These are phyloP conservation scores for Orbilia brochopaga DNA, from an alignment of 2,329 filamentous ascomycete genomes.

Conservation along the genomic window DNA sequence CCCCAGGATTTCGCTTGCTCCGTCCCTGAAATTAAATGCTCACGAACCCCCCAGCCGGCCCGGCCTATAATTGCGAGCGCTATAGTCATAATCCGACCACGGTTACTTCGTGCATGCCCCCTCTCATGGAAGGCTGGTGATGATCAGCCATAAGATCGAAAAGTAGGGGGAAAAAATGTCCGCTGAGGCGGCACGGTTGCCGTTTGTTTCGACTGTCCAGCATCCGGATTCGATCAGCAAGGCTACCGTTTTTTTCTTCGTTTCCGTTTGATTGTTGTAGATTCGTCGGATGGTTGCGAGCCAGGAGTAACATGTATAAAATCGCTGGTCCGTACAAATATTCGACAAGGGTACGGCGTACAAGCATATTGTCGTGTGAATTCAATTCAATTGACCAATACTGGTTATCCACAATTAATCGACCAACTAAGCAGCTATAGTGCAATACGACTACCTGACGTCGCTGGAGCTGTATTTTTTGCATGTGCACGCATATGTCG, in stretches of 20 bases:
- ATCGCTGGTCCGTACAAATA: no score
- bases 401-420: no score
- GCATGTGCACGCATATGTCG: slow-evolving; percentile 1
- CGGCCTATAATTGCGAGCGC: slow-evolving; percentile 31
- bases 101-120: slow-evolving; percentile 34
- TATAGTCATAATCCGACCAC: slow-evolving; percentile 21
- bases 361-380: no score
- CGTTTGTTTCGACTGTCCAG: slow-evolving; percentile 41
- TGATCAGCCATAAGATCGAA: slow-evolving; percentile 31
- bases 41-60: slow-evolving; percentile 23
- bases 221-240: not conserved
- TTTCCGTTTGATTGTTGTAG: not conserved
- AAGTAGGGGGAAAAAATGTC: slow-evolving; percentile 37
- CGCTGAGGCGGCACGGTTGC: slow-evolving; percentile 33
- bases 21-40: slow-evolving; percentile 49
- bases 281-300: no score
- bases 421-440: no score
- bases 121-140: slow-evolving; percentile 9
- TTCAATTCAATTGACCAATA: no score
- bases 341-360: no score
- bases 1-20: slow-evolving; percentile 38
- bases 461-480: not conserved
- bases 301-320: no score
- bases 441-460: no score
- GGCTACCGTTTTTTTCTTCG: not conserved